Percentiles rank a stretch among this genome's conserved stretches.
These are phyloP conservation scores for Cornus florida DNA, from an alignment of 148 eudicot genomes.

Conservation along the genomic window DNA sequence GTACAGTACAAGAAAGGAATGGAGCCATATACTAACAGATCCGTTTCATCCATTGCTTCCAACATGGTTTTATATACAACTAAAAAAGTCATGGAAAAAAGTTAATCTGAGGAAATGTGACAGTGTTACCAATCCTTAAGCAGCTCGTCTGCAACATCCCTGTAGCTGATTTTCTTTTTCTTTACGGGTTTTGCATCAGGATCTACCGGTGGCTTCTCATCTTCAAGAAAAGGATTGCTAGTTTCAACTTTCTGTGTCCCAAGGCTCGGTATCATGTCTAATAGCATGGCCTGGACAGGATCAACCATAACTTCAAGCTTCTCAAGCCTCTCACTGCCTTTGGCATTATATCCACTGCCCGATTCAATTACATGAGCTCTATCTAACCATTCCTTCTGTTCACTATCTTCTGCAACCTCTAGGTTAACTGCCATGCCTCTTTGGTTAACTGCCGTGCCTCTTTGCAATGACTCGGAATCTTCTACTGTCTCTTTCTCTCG, in stretches of 20 bases:
- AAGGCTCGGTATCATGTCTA: slow-evolving; percentile 61
- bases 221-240: slow-evolving; percentile 14
- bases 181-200: slow-evolving; percentile 41
- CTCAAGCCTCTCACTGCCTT: slow-evolving; percentile 15
- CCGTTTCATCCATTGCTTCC: background rate
- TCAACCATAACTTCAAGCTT: slow-evolving; percentile 44
- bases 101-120: background rate
- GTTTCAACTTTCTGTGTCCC: slow-evolving; percentile 28
- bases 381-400: slow-evolving; percentile 6
- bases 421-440: slow-evolving; percentile 17
- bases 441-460: slow-evolving; percentile 18
- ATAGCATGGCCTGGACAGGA: slow-evolving; percentile 72
- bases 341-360: slow-evolving; percentile 19
- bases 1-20: too few species aligned
- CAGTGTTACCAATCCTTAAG: slow-evolving; percentile 47
- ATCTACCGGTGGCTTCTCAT: slow-evolving; percentile 17
- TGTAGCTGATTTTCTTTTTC: slow-evolving; percentile 81
- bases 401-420: slow-evolving; percentile 13
- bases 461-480: slow-evolving; percentile 24
- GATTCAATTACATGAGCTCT: slow-evolving; percentile 15
- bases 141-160: slow-evolving; percentile 54
- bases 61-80: background rate
- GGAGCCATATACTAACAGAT: too few species aligned
- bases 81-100: too few species aligned
- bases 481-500: slow-evolving; percentile 16